Evolutionary conservation across 106 monocot species (phyloP).

Genomic region (Apostasia ramifera): DNA sequence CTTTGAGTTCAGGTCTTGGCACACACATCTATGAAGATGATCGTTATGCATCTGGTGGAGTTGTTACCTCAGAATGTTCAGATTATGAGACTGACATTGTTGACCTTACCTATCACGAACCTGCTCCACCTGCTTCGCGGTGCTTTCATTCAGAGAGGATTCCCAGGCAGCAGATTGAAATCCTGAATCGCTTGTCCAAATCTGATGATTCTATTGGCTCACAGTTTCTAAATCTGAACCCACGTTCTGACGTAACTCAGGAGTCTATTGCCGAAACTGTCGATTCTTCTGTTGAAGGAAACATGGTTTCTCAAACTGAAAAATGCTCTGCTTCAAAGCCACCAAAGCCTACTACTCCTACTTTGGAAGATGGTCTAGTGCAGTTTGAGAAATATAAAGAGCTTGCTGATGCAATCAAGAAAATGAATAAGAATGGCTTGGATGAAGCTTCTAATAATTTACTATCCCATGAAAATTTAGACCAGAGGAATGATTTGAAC

Average conservation of each 20-base stretch:
- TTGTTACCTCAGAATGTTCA: slow-evolving; percentile 45
- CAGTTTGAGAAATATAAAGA: slow-evolving; percentile 60
- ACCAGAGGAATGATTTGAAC: slow-evolving; percentile 3
- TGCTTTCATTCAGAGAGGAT: slow-evolving; percentile 84
- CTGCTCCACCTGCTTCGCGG: slow-evolving; percentile 37
- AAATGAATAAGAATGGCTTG: slow-evolving; percentile 13
- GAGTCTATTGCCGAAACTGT: slow-evolving; percentile 52
- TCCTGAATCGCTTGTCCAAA: slow-evolving; percentile 73
- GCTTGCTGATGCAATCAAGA: slow-evolving; percentile 21
- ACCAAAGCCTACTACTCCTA: slow-evolving; percentile 20
- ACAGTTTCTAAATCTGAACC: slow-evolving; percentile 55
- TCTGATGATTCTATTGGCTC: slow-evolving; percentile 76
- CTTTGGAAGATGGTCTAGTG: slow-evolving; percentile 30
- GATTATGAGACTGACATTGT: slow-evolving; percentile 49
- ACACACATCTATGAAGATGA: slow-evolving; percentile 53
- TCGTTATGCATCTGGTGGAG: slow-evolving; percentile 35
- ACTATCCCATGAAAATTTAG: background rate
- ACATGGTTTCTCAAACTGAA: slow-evolving; percentile 26
- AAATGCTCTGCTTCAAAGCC: slow-evolving; percentile 26
- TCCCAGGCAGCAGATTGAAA: slow-evolving; percentile 63
- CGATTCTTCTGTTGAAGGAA: slow-evolving; percentile 42
- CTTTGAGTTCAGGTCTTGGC: slow-evolving; percentile 14
- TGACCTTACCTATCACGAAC: slow-evolving; percentile 34
- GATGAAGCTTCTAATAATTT: slow-evolving; percentile 15
- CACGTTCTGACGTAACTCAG: slow-evolving; percentile 33